Conservation (phyloP, 805 yeast species). For the Isabelozyma rhagii region DNA sequence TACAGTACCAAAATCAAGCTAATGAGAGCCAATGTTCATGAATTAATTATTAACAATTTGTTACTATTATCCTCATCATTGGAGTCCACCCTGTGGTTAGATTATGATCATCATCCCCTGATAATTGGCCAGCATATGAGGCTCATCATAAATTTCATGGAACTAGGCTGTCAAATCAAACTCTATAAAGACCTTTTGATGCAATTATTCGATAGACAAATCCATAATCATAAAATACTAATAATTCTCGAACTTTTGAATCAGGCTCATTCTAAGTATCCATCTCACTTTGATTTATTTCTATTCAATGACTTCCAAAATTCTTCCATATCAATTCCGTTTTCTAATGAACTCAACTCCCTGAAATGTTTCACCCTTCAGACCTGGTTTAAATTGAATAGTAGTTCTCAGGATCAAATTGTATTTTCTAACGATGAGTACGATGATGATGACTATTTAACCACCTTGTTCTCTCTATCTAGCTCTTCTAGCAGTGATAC, state of each 20-base stretch:
- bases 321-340: slow-evolving; percentile 19
- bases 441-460: slow-evolving; percentile 6
- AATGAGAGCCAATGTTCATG: slow-evolving; percentile 13
- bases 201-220: slow-evolving; percentile 12
- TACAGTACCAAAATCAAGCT: slow-evolving; percentile 23
- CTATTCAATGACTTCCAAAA: slow-evolving; percentile 18
- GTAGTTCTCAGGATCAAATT: not conserved
- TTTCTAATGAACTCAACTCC: slow-evolving; percentile 10
- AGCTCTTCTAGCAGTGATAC: slow-evolving; percentile 19
- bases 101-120: slow-evolving; percentile 5
- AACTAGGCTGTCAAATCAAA: slow-evolving; percentile 31
- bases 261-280: slow-evolving; percentile 16
- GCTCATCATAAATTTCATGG: slow-evolving; percentile 23
- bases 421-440: slow-evolving; percentile 2
- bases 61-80: slow-evolving; percentile 3
- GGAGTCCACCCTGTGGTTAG: slow-evolving; percentile 1
- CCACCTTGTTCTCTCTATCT: slow-evolving; percentile 24
- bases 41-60: slow-evolving; percentile 16
- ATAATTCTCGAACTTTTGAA: slow-evolving; percentile 20
- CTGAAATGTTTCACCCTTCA: slow-evolving; percentile 32
- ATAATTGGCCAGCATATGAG: slow-evolving; percentile 16
- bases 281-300: slow-evolving; percentile 26
- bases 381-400: slow-evolving; percentile 37
- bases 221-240: slow-evolving; percentile 7
- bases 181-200: slow-evolving; percentile 15